phyloP scores from a whole-genome alignment of 371 early-diverging fungal genomes.

The Actinomortierella wolfii region DNA sequence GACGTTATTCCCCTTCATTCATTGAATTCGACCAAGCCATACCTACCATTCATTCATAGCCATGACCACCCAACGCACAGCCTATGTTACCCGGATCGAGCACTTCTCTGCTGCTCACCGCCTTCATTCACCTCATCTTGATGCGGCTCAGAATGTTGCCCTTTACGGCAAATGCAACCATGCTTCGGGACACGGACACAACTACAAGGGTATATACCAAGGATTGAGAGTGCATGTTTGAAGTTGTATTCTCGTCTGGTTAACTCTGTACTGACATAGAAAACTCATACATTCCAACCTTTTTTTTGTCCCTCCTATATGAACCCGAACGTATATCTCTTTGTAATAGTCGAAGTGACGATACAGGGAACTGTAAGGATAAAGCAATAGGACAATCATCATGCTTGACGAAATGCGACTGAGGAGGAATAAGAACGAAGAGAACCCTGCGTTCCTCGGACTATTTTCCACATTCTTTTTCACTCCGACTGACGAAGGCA shows the following conservation, averaged over 20 bases:
- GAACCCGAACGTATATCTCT: background rate
- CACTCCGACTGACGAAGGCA: no score
- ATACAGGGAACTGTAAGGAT: constrained; percentile 64
- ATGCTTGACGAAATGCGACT: no score
- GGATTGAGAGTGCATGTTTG: no score
- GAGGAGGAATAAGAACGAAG: no score
- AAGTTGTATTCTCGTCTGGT: background rate
- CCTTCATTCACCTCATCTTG: constrained; percentile 73
- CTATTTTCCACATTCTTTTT: background rate
- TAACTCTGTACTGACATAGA: background rate
- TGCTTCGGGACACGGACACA: constrained; percentile 87
- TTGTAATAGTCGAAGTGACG: constrained; percentile 69
- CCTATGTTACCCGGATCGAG: constrained; percentile 76
- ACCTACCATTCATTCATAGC: constrained; percentile 15
- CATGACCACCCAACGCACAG: constrained; percentile 35
- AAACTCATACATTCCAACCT: background rate
- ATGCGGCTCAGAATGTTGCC: constrained; percentile 70
- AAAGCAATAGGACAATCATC: no score
- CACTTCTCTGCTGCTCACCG: constrained; percentile 91
- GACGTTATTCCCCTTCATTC: background rate
- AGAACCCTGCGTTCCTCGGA: no score
- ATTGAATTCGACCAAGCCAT: constrained; percentile 1
- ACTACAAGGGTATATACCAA: constrained; percentile 78
- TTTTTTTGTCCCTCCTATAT: background rate
- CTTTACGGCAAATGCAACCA: constrained; percentile 92